Base-by-base conservation (phyloP, 768 basidiomycete species). In the Phaeotremella skinneri region DNA sequence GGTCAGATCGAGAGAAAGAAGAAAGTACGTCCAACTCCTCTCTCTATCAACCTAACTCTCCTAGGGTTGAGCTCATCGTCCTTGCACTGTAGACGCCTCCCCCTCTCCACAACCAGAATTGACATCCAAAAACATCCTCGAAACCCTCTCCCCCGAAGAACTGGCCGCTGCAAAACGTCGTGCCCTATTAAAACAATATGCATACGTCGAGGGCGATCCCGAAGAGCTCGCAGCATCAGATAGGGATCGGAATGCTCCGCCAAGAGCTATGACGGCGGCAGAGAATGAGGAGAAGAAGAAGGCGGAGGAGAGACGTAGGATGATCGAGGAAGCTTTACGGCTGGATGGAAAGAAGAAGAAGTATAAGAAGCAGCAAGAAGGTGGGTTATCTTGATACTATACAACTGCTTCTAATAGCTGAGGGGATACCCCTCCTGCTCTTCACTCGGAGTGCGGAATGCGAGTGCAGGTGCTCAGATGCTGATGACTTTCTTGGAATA, bases 321-420 rank as follows among this genome's bases (percentile, higher is more conserved):
- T 65, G 59, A 67, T 75, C 7, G 67, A 74, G 49, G 64, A 64
- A 39, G 76, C 74, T 13, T 49, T 75, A 17, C 64, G 63, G 53
- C 56, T 70, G 60, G 74, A 75, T 56, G 63, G 64, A 9, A 74
- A 63, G 61, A 70, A 73, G 59, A 77, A 74, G 64, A 73, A 71
- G 53, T 62, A 75, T 60, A 66, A 65, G 55, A 72, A 75, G 57
- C 63, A 68, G 50, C 69, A 72, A 47, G 70, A 69, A 53, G 65
- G 71, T 70, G 60, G 59, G 69, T 59, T 3, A 23, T 52, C 52
- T 17, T n/a, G n/a, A n/a, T 25, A 23, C 21, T 31, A 37, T 43
- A 16, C 37, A 9, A 45, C 43, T 23, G 43, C 6, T 13, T 55
- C 27, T 16, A 13, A 25, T 45, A n/a, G 43, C 20, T n/a, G n/a